Evolutionary conservation across 129 eudicot genomes (phyloP).

Genomic region (Artemisia tridentata): DNA sequence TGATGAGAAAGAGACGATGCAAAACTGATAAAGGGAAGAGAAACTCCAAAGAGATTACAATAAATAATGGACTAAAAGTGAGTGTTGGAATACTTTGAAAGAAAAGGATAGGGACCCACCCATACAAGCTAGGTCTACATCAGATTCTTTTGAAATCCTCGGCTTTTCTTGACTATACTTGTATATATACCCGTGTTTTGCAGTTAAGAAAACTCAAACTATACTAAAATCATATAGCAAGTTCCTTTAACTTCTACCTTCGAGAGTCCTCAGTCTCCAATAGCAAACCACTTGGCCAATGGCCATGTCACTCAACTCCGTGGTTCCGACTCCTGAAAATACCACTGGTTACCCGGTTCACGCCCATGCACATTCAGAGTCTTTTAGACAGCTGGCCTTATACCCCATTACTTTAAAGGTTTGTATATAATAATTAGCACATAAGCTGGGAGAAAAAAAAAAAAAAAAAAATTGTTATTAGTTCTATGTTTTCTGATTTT

Average conservation of each 20-base stretch:
- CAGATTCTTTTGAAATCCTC: constrained; percentile 53
- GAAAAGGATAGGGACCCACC: constrained; percentile 52
- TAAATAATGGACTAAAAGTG: constrained; percentile 46
- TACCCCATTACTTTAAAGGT: constrained; percentile 85
- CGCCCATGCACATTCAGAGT: constrained; percentile 40
- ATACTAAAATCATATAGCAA: constrained; percentile 21
- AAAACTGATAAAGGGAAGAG: constrained; percentile 32
- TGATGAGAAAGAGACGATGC: constrained; percentile 46
- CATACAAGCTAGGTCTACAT: constrained; percentile 48
- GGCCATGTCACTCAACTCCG: constrained; percentile 54
- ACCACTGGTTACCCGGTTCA: constrained; percentile 42
- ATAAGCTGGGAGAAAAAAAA: neutral
- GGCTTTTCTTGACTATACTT: constrained; percentile 33
- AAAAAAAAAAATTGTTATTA: neutral
- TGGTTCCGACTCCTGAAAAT: constrained; percentile 61
- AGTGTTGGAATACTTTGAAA: constrained; percentile 40
- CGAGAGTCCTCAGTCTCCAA: constrained; percentile 14
- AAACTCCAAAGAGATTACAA: constrained; percentile 39
- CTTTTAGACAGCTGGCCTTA: constrained; percentile 45
- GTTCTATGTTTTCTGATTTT: constrained; percentile 11
- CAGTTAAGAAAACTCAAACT: constrained; percentile 38
- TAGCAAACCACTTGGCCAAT: constrained; percentile 22
- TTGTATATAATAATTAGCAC: constrained; percentile 5
- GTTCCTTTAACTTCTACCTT: constrained; percentile 28
- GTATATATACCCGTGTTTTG: constrained; percentile 40